Base-by-base conservation (phyloP, 2,329 filamentous ascomycete species). In the Thelonectria blattea region DNA sequence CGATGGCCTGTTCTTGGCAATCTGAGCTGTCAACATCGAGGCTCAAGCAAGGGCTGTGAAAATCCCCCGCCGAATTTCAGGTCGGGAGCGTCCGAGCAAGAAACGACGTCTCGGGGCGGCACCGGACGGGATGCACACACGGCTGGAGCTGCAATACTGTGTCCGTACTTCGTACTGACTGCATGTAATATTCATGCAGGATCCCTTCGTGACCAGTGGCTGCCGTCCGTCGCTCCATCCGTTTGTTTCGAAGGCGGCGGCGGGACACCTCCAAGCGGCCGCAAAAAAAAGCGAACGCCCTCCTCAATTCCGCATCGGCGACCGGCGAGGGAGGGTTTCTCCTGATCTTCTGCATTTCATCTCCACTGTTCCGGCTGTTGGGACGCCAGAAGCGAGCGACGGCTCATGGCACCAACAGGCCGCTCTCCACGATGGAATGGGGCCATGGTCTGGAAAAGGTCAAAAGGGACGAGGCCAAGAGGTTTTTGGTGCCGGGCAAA, bases 301-400 rank as follows among this genome's bases (percentile, higher is more conserved):
- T 30, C 9, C 27, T 30, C 27, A 30, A 30, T 30, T 30, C 27
- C 42, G 24, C 42, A 24, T 18, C 17, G 32, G 49, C 24, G 42
- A 43, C 51, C 52, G 34, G 56, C 22, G 18, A 50, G 24, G 24
- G 43, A 34, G 34, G n/a, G 2, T 9, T 43, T 43, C 52, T 54
- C n/a, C 17, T 30, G 12, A 12, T 54, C 27, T 47, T 37, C 20
- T 15, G 12, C 51, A 54, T 54, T 17, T 45, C 18, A 41, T 45
- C 51, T 41, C 43, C 42, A 15, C 17, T 45, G 10, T 39, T 30
- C 52, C 22, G 41, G 34, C 48, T 49, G 45, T 42, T 49, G 54
- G 42, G 34, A 18, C 27, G 42, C 50, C 52, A 47, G 52, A 54
- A 54, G 52, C 52, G 52, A 54, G 52, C 43, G 52, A 47, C 42